phyloP scores from a whole-genome alignment of 139 green algal genomes.

The Spirogloea muscicola region DNA sequence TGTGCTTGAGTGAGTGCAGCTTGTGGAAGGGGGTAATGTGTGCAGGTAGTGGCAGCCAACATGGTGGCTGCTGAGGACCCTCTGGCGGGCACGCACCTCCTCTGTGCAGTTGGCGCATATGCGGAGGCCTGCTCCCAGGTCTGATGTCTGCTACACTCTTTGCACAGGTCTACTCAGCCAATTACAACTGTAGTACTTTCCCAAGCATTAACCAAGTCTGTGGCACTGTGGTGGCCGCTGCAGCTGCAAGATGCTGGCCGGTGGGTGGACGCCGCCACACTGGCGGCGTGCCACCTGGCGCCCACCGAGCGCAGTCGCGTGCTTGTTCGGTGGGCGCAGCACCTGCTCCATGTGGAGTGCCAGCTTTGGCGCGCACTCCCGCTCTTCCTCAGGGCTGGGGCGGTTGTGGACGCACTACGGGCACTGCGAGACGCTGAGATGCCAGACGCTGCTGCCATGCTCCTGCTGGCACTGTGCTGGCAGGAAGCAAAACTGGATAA shows the following conservation, averaged over 20 bases:
- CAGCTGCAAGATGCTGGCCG: conserved; percentile 34
- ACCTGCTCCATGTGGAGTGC: background rate
- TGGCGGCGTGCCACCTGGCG: conserved; percentile 11
- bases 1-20: too few species aligned
- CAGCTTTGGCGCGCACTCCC: background rate
- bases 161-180: background rate
- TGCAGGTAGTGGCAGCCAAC: conserved; percentile 43
- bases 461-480: conserved; percentile 33
- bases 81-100: conserved; percentile 28
- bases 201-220: too few species aligned
- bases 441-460: conserved; percentile 34
- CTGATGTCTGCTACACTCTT: background rate
- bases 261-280: conserved; percentile 15
- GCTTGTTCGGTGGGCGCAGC: background rate
- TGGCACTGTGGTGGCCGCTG: background rate
- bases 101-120: conserved; percentile 29
- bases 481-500: conserved; percentile 32
- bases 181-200: background rate
- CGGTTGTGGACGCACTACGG: background rate
- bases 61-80: conserved; percentile 30
- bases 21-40: too few species aligned
- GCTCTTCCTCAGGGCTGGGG: conserved; percentile 19
- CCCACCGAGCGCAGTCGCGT: background rate
- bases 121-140: conserved; percentile 32
- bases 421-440: conserved; percentile 1